Base-by-base conservation (phyloP, 768 basidiomycete genomes). In the Hypsizygus marmoreus region DNA sequence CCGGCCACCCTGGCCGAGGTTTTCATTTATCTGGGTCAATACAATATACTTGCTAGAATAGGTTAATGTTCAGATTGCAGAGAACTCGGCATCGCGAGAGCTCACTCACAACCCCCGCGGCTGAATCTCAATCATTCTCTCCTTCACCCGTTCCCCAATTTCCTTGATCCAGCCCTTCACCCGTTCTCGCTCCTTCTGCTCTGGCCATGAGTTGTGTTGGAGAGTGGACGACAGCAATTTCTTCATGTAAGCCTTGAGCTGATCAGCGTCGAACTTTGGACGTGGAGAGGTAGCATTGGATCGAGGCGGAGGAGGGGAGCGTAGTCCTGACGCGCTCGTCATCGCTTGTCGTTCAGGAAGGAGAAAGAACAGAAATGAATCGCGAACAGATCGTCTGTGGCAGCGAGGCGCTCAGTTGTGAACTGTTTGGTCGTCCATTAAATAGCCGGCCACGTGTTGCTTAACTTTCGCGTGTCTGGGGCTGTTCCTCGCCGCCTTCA, bases 1-100 rank as follows among this genome's bases (percentile, higher is more conserved):
- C 89, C 88, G 81, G 60, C 88, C 88, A 45, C 89, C 91, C 64
- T 93, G 90, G 3, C 88, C 86, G 47, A 80, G 72, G 56, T 92
- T 92, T 72, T 91, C 89, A 61, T 81, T 87, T 50, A 91, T 82
- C 60, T 91, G 90, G 20, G 88, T 90, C 36, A 91, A 71, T 32
- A 93, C 90, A 46, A 91, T 81, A 60, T 90, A 93, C 73, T 93
- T 93, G 61, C 91, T 92, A 57, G 23, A 45, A 39, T 40, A 32
- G 39, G 19, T 52, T 38, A 45, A 29, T 39, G 50, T 40, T 47
- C 44, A 56, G 47, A 45, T 42, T 16, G 43, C 38, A 39, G 29
- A 34, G 24, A 40, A 55, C 12, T 29, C 38, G 50, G 17, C 49
- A 42, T 34, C 28, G 10, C 36, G 40, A 46, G 41, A 39, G 25